Evolutionary conservation across 495 filamentous ascomycete genomes (phyloP), one percentile per base, ranked within the genome.

Genomic region (Niebla homalea): DNA sequence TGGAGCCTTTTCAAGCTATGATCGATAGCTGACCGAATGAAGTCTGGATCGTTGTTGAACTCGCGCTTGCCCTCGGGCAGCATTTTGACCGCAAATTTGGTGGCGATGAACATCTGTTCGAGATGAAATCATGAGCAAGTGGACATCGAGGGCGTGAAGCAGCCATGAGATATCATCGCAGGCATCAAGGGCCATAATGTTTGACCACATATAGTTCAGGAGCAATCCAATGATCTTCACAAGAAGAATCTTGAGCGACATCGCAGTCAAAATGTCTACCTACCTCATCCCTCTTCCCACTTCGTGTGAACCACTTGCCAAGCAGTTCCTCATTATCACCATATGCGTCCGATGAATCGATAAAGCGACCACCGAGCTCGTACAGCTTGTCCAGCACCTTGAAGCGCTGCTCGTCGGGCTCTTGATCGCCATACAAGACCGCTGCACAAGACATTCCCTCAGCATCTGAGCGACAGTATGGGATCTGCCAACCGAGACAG

Each of bases 301-400:
- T 70, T 10, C 61, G 62, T 8, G 64, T 62, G 56, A 81, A 74
- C 78, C 77, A 61, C 40, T 61, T 61, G 20, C 57, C 57, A 43
- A 61, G 52, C 38, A 61, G 40, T 11, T 67, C 66, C 42, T 73
- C 70, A 19, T 46, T 63, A 39, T 67, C 63, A n/a, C 54, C 57
- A 44, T 61, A 44, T 60, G 60, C 26, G 42, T 83, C 73, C 19
- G 79, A 72, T 11, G 67, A 72, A 55, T 84, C 81, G 80, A 80
- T 83, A 48, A 76, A 75, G 0, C 53, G 72, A 29, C 70, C 63
- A 1, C 81, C 81, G 10, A 74, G 59, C 46, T 75, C 69, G 42
- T 74, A 69, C 0, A 68, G 73, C 7, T 60, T 56, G 50, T 75
- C 71, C 4, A 77, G 62, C 4, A 77, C 53, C 2, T 52, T 60